These are phyloP conservation scores for Chrysanthemum makinoi DNA, from an alignment of 129 eudicot genomes.

Conservation along the genomic window DNA sequence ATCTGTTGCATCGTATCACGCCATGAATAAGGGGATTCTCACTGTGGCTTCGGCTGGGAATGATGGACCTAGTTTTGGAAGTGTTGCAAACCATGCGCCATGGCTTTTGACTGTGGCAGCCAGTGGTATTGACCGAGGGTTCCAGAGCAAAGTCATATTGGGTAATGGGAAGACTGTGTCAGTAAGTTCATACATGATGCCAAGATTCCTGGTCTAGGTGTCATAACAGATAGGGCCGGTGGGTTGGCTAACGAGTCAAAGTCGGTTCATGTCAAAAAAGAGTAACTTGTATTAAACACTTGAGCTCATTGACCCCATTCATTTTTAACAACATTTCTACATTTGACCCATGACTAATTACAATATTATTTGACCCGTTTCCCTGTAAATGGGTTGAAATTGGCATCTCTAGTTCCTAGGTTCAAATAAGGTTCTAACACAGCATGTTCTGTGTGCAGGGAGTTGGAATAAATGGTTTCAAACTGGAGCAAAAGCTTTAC, in stretches of 20 bases:
- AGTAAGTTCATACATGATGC: conserved; percentile 39
- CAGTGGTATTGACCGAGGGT: conserved; percentile 72
- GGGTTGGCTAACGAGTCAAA: not conserved
- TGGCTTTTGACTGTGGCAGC: conserved; percentile 93
- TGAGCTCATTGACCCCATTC: not conserved
- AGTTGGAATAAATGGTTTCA: conserved; percentile 60
- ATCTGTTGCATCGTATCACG: conserved; percentile 75
- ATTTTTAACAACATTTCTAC: not conserved
- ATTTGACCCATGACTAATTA: not conserved
- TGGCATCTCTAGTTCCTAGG: not conserved
- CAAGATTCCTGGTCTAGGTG: not conserved
- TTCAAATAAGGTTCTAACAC: not conserved
- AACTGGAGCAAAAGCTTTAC: conserved; percentile 46
- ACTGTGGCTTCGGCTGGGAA: conserved; percentile 94
- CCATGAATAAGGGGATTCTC: conserved; percentile 71
- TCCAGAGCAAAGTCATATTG: conserved; percentile 56
- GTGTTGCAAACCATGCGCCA: conserved; percentile 72
- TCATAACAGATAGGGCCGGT: not conserved
- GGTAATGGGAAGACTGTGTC: conserved; percentile 55
- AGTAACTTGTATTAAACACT: too few relatives aligned
- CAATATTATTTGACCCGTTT: not conserved
- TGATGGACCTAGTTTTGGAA: conserved; percentile 60
- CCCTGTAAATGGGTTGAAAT: not conserved
- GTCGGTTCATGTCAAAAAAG: too few relatives aligned
- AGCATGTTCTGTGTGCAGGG: conserved; percentile 48